Conservation (phyloP, 1,284 basidiomycete genomes). For the Phaffia rhodozyma region DNA sequence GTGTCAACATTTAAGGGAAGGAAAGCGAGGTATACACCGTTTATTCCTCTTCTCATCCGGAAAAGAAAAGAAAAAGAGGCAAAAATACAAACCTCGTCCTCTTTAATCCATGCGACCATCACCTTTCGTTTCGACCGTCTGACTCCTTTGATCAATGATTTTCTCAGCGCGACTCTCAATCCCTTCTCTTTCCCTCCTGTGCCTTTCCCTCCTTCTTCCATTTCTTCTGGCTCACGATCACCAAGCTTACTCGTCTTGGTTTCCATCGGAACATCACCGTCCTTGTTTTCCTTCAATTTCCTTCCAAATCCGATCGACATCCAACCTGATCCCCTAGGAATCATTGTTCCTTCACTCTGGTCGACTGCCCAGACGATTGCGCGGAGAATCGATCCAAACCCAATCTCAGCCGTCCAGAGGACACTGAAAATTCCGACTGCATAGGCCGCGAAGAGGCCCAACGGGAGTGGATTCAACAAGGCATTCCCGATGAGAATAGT, state of each 20-base stretch:
- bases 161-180: not conserved
- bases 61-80: not conserved
- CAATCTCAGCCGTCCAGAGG: conserved; percentile 5
- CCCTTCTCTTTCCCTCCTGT: not conserved
- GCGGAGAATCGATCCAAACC: not conserved
- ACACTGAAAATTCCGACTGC: conserved; percentile 1
- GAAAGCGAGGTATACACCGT: not conserved
- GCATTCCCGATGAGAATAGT: conserved; percentile 19
- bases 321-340: too few relatives aligned
- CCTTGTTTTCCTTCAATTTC: too few relatives aligned
- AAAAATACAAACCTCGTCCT: conserved; percentile 19
- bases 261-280: not conserved
- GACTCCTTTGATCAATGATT: conserved; percentile 17
- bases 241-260: not conserved
- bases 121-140: conserved; percentile 16
- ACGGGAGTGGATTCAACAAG: conserved; percentile 5
- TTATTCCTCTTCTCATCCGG: too few relatives aligned
- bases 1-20: not conserved
- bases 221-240: not conserved
- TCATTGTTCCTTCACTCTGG: not conserved
- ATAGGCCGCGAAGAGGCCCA: conserved; percentile 7
- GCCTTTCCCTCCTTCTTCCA: not conserved
- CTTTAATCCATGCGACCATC: conserved; percentile 20
- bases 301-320: too few relatives aligned
- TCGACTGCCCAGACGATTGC: conserved; percentile 12